Conservation (phyloP, 177 flowering plant genomes). For the Vitis hybrid region DNA sequence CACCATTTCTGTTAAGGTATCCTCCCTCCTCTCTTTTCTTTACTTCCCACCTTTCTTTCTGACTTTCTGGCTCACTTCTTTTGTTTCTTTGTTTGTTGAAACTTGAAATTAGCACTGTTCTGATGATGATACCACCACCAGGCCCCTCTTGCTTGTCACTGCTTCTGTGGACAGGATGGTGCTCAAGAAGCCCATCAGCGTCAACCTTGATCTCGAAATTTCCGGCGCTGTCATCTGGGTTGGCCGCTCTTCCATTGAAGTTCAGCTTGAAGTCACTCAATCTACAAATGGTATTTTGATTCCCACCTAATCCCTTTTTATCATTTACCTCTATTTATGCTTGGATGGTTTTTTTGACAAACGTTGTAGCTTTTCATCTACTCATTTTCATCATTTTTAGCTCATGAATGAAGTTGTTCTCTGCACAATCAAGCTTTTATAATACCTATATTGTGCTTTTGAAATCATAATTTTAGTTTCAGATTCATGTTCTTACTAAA, state of each 20-base stretch:
- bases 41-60: neutral
- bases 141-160: constrained; percentile 48
- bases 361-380: too few relatives aligned
- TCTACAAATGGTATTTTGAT: constrained; percentile 20
- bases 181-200: constrained; percentile 41
- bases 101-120: constrained; percentile 35
- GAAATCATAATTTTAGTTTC: too few relatives aligned
- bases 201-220: constrained; percentile 37
- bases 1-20: constrained; percentile 48
- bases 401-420: too few relatives aligned
- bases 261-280: constrained; percentile 42
- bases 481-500: too few relatives aligned
- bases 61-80: neutral
- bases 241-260: constrained; percentile 46
- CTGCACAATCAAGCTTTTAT: too few relatives aligned
- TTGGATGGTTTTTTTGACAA: too few relatives aligned
- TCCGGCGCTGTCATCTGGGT: constrained; percentile 49
- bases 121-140: constrained; percentile 43
- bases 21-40: neutral
- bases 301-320: too few relatives aligned
- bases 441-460: too few relatives aligned
- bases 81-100: neutral
- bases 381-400: too few relatives aligned
- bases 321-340: too few relatives aligned
- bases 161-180: constrained; percentile 50